Evolutionary conservation across 2,329 filamentous ascomycete species (phyloP).

Genomic region (Colletotrichum melonis): DNA sequence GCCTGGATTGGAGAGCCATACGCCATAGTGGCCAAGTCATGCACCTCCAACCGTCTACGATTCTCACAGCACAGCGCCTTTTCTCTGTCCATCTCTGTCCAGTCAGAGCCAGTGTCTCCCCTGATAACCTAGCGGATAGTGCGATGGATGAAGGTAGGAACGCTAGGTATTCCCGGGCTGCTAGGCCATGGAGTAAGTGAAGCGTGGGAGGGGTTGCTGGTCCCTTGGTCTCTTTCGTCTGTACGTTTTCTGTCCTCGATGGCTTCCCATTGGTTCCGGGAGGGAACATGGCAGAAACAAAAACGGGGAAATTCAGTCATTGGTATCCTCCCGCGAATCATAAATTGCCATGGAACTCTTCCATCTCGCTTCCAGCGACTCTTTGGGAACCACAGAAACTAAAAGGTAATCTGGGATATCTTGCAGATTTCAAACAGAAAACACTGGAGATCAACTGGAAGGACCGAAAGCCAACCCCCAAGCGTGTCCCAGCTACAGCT

Average conservation of each 20-base stretch:
- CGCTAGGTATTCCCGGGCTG: slow-evolving; percentile 28
- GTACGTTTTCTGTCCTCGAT: background rate
- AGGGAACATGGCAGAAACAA: slow-evolving; percentile 26
- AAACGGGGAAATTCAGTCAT: slow-evolving; percentile 31
- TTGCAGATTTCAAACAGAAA: background rate
- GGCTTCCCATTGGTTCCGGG: background rate
- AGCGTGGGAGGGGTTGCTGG: slow-evolving; percentile 1
- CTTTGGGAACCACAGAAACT: slow-evolving; percentile 8
- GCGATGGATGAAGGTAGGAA: slow-evolving; percentile 9
- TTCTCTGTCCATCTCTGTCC: background rate
- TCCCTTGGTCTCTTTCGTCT: slow-evolving; percentile 15
- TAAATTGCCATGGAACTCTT: slow-evolving; percentile 7
- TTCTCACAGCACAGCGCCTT: background rate
- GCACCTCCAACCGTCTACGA: background rate
- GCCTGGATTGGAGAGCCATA: slow-evolving; percentile 13
- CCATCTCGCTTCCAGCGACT: slow-evolving; percentile 11
- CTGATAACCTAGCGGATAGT: slow-evolving; percentile 26
- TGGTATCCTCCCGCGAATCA: slow-evolving; percentile 30
- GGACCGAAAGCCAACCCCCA: background rate
- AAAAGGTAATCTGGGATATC: background rate
- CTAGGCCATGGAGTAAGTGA: background rate
- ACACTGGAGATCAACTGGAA: slow-evolving; percentile 29
- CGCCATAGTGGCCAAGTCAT: slow-evolving; percentile 30
- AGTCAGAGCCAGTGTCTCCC: slow-evolving; percentile 19
- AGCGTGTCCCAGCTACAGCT: background rate